Evolutionary conservation across 2,329 filamentous ascomycete species (phyloP), one percentile per base, ranked within the genome.

Genomic region (Neopestalotiopsis sp.): DNA sequence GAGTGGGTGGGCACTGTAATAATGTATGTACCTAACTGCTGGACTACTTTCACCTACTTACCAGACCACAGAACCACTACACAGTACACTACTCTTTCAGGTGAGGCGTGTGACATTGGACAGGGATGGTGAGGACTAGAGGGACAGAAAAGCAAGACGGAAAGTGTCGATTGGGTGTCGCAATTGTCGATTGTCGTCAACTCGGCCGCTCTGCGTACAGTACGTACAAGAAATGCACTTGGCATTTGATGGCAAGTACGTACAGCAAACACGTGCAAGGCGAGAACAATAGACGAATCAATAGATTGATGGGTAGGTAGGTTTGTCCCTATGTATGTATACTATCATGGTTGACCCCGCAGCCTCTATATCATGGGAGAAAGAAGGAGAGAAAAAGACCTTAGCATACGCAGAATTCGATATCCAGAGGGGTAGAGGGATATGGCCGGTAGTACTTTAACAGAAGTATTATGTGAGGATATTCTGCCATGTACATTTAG

Each of bases 61-160:
- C 24, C 20, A 58, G 10, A 38, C 34, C 10, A 10, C 34, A 38
- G 34, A 38, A 38, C 34, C 34, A 38, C 10, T 38, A 38, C 34
- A 38, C 34, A 38, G 34, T 38, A 38, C 34, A 38, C 34, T 34
- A 59, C 24, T 59, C 30, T 30, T 40, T 62, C 59, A 62, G 59
- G 59, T 62, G 59, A 62, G 59, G 59, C 59, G 59, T 62, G 30
- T 30, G 57, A 62, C 59, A 38, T 30, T 32, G 12, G 28, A 13
- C 30, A 62, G 59, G 28, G 34, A 40, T 30, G 14, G 12, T 9
- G 17, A n/a, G 45, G 45, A 20, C 17, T n/a, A 5, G 45, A 53
- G 45, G 45, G 17, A 53, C 45, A 53, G 42, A 49, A 53, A 53
- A 53, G 45, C 45, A 53, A 53, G 45, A 53, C 45, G 45, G 17